phyloP scores from a whole-genome alignment of 306 rosid genomes.

The Hippophae gyantsensis region DNA sequence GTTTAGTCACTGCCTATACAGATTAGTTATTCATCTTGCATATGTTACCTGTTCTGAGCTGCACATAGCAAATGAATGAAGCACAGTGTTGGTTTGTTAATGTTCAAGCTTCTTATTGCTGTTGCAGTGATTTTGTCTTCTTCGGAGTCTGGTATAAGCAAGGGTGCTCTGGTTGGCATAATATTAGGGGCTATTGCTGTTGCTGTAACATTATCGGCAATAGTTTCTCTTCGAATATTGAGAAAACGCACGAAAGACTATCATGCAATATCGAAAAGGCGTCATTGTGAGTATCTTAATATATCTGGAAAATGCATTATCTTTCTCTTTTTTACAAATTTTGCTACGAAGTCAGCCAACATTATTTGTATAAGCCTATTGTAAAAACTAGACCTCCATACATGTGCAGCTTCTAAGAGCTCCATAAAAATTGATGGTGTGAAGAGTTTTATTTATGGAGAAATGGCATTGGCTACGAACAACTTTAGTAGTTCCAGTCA shows the following conservation, averaged over 20 bases:
- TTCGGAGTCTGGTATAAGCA: constrained; percentile 8
- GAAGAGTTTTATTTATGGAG: constrained; percentile 3
- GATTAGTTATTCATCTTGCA: too few species aligned
- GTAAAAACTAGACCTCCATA: not conserved
- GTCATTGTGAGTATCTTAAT: too few species aligned
- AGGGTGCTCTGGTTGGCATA: constrained; percentile 9
- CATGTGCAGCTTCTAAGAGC: not conserved
- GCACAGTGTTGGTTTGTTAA: too few species aligned
- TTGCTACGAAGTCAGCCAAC: too few species aligned
- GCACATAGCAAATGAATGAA: too few species aligned
- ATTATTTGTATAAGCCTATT: not conserved
- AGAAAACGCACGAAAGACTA: too few species aligned
- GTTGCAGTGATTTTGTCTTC: not conserved
- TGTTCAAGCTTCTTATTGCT: not conserved
- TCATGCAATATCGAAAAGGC: too few species aligned
- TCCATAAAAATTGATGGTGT: constrained; percentile 1
- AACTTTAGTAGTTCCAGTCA: not conserved
- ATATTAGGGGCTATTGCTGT: constrained; percentile 3
- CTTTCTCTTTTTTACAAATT: too few species aligned
- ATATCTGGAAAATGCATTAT: too few species aligned
- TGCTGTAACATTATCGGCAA: not conserved
- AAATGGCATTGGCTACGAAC: constrained; percentile 8
- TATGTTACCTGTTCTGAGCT: too few species aligned
- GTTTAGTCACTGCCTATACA: too few species aligned
- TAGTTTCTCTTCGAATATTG: not conserved